Evolutionary conservation across 331 rosid species (phyloP).

Genomic region (Rhamnella rubrinervis): DNA sequence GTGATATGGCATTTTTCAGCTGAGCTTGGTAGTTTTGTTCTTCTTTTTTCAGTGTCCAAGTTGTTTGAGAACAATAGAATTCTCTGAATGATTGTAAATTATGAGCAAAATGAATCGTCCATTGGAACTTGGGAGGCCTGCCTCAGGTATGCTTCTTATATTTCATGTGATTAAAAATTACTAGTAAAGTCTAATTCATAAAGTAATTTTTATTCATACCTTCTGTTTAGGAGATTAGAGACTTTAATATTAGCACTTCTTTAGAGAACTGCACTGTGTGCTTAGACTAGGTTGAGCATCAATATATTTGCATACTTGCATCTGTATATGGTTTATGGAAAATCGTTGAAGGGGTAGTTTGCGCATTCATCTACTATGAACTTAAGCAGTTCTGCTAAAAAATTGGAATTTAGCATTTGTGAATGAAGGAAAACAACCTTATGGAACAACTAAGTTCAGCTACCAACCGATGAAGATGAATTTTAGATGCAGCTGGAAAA

Average conservation of each 20-base stretch:
- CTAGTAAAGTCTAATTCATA: neutral
- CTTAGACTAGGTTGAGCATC: neutral
- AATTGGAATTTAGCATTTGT: too few species aligned
- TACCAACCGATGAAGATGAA: neutral
- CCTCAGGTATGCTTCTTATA: conserved; percentile 56
- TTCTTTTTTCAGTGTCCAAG: conserved; percentile 22
- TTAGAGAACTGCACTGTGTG: neutral
- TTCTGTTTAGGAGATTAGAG: neutral
- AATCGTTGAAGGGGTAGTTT: too few species aligned
- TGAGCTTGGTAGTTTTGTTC: conserved; percentile 9
- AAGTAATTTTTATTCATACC: neutral
- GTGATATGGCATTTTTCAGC: conserved; percentile 2
- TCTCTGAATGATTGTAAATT: conserved; percentile 39
- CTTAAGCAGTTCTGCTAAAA: too few species aligned
- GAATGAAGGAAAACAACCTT: neutral
- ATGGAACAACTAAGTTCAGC: neutral
- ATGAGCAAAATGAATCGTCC: conserved; percentile 35
- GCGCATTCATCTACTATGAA: too few species aligned
- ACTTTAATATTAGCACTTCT: neutral
- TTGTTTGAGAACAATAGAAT: conserved; percentile 21
- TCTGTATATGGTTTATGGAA: neutral
- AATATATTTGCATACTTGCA: neutral
- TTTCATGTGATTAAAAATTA: conserved; percentile 6
- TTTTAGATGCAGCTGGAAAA: neutral
- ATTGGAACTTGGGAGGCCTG: conserved; percentile 58